Conservation (phyloP, 2,329 filamentous ascomycete genomes). For the Metarhizium rileyi region DNA sequence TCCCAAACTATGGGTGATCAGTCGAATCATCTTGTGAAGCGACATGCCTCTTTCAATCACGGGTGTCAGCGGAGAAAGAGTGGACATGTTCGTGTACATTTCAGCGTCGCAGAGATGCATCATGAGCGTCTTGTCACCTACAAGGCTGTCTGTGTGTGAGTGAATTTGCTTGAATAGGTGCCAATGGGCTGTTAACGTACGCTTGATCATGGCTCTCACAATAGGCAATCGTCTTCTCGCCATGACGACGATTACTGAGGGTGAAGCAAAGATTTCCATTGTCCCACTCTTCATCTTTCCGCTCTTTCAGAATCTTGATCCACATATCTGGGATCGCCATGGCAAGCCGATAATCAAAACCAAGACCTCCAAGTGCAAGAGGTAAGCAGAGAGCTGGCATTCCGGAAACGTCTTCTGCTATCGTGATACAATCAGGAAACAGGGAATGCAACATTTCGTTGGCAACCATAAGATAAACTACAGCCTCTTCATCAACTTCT, state of each 20-base stretch:
- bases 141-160: slow-evolving; percentile 48
- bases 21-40: slow-evolving; percentile 94
- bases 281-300: slow-evolving; percentile 85
- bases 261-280: slow-evolving; percentile 78
- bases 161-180: not conserved
- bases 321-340: slow-evolving; percentile 99
- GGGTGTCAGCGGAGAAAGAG: slow-evolving; percentile 70
- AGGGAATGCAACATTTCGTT: slow-evolving; percentile 92
- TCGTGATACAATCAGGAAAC: slow-evolving; percentile 79
- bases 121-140: slow-evolving; percentile 93
- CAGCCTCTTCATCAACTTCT: slow-evolving; percentile 81
- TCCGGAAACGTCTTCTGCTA: slow-evolving; percentile 94
- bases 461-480: slow-evolving; percentile 91
- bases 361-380: slow-evolving; percentile 77
- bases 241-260: slow-evolving; percentile 83
- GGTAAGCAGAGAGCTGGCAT: slow-evolving; percentile 95
- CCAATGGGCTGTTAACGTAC: slow-evolving; percentile 41
- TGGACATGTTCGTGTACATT: slow-evolving; percentile 97
- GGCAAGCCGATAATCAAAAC: slow-evolving; percentile 92
- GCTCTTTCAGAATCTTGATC: slow-evolving; percentile 97
- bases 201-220: slow-evolving; percentile 97
- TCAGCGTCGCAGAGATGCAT: slow-evolving; percentile 98
- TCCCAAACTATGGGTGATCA: slow-evolving; percentile 82
- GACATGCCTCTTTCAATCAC: slow-evolving; percentile 85
- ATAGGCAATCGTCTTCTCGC: slow-evolving; percentile 97